phyloP scores from a whole-genome alignment of 108 stramenopile genomes.

The Heterococcus sp. region DNA sequence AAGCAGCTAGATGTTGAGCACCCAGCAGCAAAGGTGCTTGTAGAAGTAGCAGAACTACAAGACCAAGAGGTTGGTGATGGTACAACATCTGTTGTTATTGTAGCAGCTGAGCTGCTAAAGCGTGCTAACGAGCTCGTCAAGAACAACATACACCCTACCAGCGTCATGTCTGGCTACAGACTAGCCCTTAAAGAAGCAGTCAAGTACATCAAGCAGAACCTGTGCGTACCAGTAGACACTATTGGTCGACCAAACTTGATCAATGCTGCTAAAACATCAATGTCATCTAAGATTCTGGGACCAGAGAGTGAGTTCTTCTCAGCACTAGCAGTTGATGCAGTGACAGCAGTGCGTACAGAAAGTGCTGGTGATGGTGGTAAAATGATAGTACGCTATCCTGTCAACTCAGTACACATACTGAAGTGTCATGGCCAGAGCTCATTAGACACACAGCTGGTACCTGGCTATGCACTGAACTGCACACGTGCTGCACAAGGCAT shows the following conservation, averaged over 20 bases:
- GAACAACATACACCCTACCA: no score
- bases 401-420: constrained; percentile 94
- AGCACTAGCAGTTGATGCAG: constrained; percentile 90
- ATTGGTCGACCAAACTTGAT: constrained; percentile 74
- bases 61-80: no score
- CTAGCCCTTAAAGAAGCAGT: constrained; percentile 30
- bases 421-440: constrained; percentile 97
- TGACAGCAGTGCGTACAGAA: constrained; percentile 77
- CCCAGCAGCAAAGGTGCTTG: no score
- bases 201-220: constrained; percentile 83
- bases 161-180: no score
- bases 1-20: no score
- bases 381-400: constrained; percentile 73
- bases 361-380: constrained; percentile 17
- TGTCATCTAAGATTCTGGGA: constrained; percentile 95
- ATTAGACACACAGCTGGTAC: constrained; percentile 82
- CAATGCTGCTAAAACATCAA: constrained; percentile 89
- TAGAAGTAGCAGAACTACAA: no score
- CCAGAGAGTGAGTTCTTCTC: constrained; percentile 90
- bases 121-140: no score
- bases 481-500: constrained; percentile 91
- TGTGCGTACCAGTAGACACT: constrained; percentile 76
- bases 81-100: no score
- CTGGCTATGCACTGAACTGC: constrained; percentile 92
- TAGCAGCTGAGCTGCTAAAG: no score